Evolutionary conservation across 441 rosid genomes (phyloP), one percentile per base, ranked within the genome.

Genomic region (Populus hybrid): DNA sequence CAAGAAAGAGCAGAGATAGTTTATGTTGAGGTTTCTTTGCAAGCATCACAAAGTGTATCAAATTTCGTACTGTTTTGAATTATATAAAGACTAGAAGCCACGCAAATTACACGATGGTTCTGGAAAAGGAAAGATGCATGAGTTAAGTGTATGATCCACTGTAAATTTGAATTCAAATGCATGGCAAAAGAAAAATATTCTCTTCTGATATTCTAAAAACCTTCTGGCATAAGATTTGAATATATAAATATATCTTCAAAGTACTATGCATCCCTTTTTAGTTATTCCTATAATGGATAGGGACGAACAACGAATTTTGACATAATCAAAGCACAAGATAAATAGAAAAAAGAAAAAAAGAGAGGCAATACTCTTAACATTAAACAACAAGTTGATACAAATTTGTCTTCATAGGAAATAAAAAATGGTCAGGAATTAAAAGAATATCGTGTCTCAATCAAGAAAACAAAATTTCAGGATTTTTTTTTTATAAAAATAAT

Each of bases 151-250:
- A 72, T 63, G 65, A 61, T 50, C 30, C 54, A 75, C 36, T 26
- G 72, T 21, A 67, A 76, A 30, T 76, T 32, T 76, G 86, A 85
- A 81, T 80, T 86, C 84, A 81, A 70, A 54, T 46, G 70, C 11
- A 63, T 46, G 73, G 68, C 67, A 69, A 8, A 8, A 69, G 54
- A 2, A 9, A 11, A 40, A 75, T 85, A 80, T 75, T 83, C 82
- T 79, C 61, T 77, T 64, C 79, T 69, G 70, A 80, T 85, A 90
- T 91, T 88, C 88, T 81, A 24, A 34, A 67, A 83, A 85, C 74
- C 96, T 91, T 92, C 83, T 78, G 83, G 84, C 79, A 26, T 73
- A 92, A 89, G 97, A 81, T 72, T 76, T 79, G 73, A 70, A 80
- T 80, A 84, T 81, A 67, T 68, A 73, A 81, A 75, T 72, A 75